phyloP scores from a whole-genome alignment of 139 green algal species.

The Chlamydomonas urium region DNA sequence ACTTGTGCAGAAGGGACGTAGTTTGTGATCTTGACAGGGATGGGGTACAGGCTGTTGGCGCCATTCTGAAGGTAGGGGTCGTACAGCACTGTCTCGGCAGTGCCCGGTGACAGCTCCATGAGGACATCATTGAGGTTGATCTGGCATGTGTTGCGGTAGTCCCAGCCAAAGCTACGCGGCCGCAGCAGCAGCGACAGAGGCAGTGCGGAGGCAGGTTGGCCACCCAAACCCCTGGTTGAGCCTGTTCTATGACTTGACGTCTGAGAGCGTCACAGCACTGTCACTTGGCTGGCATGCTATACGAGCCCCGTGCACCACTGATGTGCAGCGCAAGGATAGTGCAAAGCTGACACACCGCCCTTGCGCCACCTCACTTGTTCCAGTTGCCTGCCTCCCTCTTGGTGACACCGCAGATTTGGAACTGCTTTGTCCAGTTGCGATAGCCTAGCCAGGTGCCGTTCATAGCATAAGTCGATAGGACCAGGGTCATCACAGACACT shows the following conservation, averaged over 20 bases:
- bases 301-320: not conserved
- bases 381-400: conserved; percentile 31
- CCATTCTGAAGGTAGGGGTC: conserved; percentile 35
- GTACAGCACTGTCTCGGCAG: conserved; percentile 24
- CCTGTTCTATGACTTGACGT: too few species aligned
- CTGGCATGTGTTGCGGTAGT: conserved; percentile 38
- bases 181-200: too few species aligned
- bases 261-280: too few species aligned
- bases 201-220: too few species aligned
- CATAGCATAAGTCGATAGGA: conserved; percentile 45
- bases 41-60: conserved; percentile 36
- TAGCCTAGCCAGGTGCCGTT: conserved; percentile 61
- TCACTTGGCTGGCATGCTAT: too few species aligned
- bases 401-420: conserved; percentile 44
- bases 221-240: too few species aligned
- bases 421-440: conserved; percentile 42
- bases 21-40: conserved; percentile 47
- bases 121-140: conserved; percentile 33
- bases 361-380: conserved; percentile 33
- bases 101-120: conserved; percentile 5
- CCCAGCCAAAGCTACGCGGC: conserved; percentile 47
- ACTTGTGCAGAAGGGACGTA: too few species aligned
- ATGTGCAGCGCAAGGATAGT: not conserved
- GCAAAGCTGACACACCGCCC: not conserved
- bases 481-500: conserved; percentile 20